A percentile compares a stretch with the other conserved stretches of the same genome.
Evolutionary conservation across 208 protist genomes (phyloP).

Genomic region (Acanthamoeba healyi): DNA sequence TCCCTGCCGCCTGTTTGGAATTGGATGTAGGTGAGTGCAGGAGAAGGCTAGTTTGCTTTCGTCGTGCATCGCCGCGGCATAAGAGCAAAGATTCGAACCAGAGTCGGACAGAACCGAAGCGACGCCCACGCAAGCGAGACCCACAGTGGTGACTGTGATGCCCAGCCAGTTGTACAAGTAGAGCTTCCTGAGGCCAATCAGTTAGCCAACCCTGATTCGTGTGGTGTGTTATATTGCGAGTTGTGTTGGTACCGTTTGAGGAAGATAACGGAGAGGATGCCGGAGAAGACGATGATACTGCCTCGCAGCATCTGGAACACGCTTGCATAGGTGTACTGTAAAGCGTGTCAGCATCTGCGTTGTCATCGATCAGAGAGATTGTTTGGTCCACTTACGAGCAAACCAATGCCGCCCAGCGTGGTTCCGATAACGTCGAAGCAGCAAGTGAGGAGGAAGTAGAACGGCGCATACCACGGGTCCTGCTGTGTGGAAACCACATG

Average conservation of each 20-base stretch:
- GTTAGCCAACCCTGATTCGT: neutral
- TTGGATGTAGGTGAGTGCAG: neutral
- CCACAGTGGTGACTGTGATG: constrained; percentile 32
- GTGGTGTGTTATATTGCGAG: no score
- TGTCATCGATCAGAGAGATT: neutral
- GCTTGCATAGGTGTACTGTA: constrained; percentile 60
- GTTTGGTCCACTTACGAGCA: neutral
- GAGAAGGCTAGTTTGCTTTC: no score
- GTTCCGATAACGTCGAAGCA: constrained; percentile 69
- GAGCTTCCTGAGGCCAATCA: neutral
- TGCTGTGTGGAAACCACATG: no score
- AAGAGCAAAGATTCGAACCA: neutral
- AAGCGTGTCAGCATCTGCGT: neutral
- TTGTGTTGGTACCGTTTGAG: constrained; percentile 66
- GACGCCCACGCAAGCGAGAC: constrained; percentile 51
- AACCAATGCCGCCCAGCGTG: constrained; percentile 60
- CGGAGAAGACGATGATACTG: constrained; percentile 65
- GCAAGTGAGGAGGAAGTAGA: constrained; percentile 55
- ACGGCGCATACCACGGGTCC: constrained; percentile 17
- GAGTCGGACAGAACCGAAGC: constrained; percentile 29
- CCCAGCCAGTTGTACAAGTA: constrained; percentile 59
- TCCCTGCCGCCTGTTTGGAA: neutral
- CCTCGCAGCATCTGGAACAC: constrained; percentile 70
- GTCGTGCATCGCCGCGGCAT: no score
- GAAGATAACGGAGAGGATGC: constrained; percentile 66